A percentile compares a stretch with the other conserved stretches of the same genome.
Evolutionary conservation across 2,329 filamentous ascomycete genomes (phyloP).

Genomic region (Colletotrichum lupini): DNA sequence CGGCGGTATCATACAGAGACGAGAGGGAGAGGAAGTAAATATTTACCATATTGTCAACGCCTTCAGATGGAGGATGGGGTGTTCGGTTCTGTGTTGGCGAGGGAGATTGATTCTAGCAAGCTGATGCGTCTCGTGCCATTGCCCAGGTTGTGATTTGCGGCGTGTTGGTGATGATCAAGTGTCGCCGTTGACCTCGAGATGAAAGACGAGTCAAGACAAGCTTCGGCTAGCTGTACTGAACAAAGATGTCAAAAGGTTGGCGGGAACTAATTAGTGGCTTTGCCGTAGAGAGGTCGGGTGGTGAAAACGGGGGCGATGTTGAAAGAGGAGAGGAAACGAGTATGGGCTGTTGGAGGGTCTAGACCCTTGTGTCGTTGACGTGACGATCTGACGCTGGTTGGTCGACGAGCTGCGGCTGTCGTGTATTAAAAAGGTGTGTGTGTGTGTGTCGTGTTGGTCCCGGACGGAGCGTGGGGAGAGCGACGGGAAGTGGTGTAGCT

Average conservation of each 20-base stretch:
- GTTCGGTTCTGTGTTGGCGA: background rate
- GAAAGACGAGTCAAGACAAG: background rate
- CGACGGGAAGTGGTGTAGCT: background rate
- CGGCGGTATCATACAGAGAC: background rate
- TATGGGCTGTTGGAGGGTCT: conserved; percentile 10
- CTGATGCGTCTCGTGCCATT: conserved; percentile 15
- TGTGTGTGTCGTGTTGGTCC: conserved; percentile 16
- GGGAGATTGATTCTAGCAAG: conserved; percentile 2
- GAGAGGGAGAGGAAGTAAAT: background rate
- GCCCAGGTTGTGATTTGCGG: conserved; percentile 8
- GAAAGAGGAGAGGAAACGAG: background rate
- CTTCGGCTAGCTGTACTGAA: background rate
- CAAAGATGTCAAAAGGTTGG: background rate
- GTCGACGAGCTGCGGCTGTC: conserved; percentile 4
- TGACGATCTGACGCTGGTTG: conserved; percentile 16
- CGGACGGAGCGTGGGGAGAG: background rate
- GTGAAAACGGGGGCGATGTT: background rate
- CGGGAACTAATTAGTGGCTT: background rate
- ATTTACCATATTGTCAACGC: conserved; percentile 18
- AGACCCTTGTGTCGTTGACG: conserved; percentile 6
- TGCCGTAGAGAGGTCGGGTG: background rate
- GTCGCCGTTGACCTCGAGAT: background rate
- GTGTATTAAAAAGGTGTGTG: background rate
- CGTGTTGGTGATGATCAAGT: background rate
- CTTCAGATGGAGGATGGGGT: background rate